Conservation (phyloP, 164 flowering plant genomes). For the Annona cherimola region DNA sequence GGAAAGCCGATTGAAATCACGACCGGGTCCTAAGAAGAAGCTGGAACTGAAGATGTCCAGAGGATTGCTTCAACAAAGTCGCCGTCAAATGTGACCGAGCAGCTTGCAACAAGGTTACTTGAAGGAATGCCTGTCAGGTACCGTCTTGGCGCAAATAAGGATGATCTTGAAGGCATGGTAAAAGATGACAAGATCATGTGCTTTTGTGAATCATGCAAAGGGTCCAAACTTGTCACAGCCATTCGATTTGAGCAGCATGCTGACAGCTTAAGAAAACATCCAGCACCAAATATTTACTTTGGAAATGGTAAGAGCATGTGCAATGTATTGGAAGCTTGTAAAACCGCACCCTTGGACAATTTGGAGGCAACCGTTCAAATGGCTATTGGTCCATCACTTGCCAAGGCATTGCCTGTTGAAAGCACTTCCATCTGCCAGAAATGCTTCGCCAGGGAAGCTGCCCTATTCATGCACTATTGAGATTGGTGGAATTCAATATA, state of each 20-base stretch:
- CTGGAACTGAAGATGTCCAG: slow-evolving; percentile 28
- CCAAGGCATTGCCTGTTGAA: slow-evolving; percentile 15
- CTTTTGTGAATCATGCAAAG: slow-evolving; percentile 55
- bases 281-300: slow-evolving; percentile 59
- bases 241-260: slow-evolving; percentile 72
- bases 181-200: slow-evolving; percentile 59
- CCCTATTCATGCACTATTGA: too few relatives aligned
- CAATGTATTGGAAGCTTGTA: slow-evolving; percentile 59
- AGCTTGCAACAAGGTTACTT: slow-evolving; percentile 59
- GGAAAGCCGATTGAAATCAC: slow-evolving; percentile 7
- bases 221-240: slow-evolving; percentile 50
- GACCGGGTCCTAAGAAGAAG: slow-evolving; percentile 16
- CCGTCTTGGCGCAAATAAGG: slow-evolving; percentile 2
- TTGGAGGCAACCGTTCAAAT: slow-evolving; percentile 37
- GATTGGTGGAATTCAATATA: too few relatives aligned
- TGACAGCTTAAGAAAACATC: slow-evolving; percentile 61
- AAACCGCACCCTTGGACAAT: slow-evolving; percentile 30
- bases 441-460: too few relatives aligned
- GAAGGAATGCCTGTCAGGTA: slow-evolving; percentile 58
- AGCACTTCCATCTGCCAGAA: slow-evolving; percentile 30
- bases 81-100: slow-evolving; percentile 48
- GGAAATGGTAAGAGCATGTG: slow-evolving; percentile 68
- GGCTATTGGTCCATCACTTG: slow-evolving; percentile 29
- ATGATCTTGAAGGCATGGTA: slow-evolving; percentile 56
- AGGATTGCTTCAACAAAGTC: slow-evolving; percentile 31